Evolutionary conservation across 768 basidiomycete genomes (phyloP), one percentile per base, ranked within the genome.

Genomic region (Rhizopogon vulgaris): DNA sequence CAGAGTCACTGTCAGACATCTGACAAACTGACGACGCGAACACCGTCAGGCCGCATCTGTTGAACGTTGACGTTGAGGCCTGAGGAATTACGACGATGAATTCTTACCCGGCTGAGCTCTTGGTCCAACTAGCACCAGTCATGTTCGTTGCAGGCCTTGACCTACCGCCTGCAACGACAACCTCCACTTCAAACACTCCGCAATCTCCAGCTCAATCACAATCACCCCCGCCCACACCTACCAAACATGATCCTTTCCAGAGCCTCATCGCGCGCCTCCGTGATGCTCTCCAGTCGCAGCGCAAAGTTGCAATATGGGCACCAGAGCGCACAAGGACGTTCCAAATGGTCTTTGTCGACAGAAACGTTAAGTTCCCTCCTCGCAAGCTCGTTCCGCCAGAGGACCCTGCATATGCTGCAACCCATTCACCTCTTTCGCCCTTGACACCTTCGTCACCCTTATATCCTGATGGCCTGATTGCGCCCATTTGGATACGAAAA

Each of bases 401-500:
- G 25, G 81, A 85, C 58, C 74, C 80, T 2, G 69, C 78, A 41
- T 80, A 79, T 56, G 61, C 78, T 0, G 65, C 76, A 6, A 73
- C 83, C 1, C 94, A 92, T 69, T 98, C 95, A 0, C 94, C 94
- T 0, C 76, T 98, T n/a, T 97, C 94, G 0, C 96, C 96, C 0
- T 71, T 97, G 38, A 90, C 90, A 0, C 85, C 87, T 0, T 77
- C 87, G 1, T 96, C 94, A 0, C 95, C 96, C 0, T 73, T 96
- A 8, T 81, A 92, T 67, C 96, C 96, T 0, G 96, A 99, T 63
- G 96, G 96, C 0, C 71, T 99, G 49, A 92, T 99, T 49, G 93
- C 96, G 3, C 96, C 96, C 1, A 92, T 98, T 64, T 99, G 96
- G 96, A 84, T 98, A 32, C 79, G 94, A 40, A 99, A 98, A 69